phyloP scores from a whole-genome alignment of 2,329 filamentous ascomycete species.

The Colletotrichum sp. region DNA sequence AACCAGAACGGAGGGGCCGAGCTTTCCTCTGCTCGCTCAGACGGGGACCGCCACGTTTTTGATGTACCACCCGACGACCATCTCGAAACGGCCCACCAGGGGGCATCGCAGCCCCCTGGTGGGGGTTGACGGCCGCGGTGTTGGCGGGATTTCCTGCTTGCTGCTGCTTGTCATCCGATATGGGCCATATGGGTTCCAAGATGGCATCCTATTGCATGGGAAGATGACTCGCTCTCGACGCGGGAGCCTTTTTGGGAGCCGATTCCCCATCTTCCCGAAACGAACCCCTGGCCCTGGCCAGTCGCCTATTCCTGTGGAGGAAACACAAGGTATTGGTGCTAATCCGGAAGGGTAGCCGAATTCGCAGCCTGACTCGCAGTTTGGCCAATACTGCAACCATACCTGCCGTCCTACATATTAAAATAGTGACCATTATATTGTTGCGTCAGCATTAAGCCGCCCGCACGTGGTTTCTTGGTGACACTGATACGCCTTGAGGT shows the following conservation, averaged over 20 bases:
- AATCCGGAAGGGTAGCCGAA: background rate
- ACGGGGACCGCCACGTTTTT: constrained; percentile 8
- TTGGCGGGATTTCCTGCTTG: background rate
- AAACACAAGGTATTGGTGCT: background rate
- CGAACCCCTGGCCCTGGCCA: constrained; percentile 8
- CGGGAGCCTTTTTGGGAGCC: background rate
- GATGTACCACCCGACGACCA: background rate
- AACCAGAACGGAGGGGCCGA: background rate
- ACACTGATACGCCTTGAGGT: background rate
- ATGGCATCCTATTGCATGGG: background rate
- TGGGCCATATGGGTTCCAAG: background rate
- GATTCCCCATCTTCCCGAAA: constrained; percentile 8
- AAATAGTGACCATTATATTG: background rate
- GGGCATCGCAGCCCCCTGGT: background rate
- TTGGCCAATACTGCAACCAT: constrained; percentile 3
- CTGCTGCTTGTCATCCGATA: constrained; percentile 4
- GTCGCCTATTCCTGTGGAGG: background rate
- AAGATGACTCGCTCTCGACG: background rate
- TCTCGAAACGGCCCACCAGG: background rate
- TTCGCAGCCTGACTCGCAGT: constrained; percentile 1
- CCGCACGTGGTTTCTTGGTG: background rate
- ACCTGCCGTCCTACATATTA: background rate
- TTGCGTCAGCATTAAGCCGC: background rate
- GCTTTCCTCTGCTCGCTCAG: background rate
- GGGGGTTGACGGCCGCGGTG: background rate